Conservation (phyloP, 495 filamentous ascomycete genomes). For the Podospora fimiseda region DNA sequence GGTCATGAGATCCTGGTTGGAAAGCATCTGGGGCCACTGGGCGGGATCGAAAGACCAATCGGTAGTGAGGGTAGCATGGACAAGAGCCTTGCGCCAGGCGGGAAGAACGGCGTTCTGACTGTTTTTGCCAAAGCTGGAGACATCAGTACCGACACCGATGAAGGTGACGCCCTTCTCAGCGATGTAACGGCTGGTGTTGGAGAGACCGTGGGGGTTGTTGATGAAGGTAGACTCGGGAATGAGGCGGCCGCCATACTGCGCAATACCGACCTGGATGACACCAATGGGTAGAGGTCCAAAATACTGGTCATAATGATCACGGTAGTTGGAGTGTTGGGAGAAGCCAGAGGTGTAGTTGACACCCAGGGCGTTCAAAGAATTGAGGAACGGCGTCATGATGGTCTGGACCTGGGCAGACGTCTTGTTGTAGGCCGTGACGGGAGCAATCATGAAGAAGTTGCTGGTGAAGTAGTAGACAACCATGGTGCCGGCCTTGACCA, state of each 20-base stretch:
- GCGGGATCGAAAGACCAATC: slow-evolving; percentile 23
- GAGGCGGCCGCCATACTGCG: slow-evolving; percentile 55
- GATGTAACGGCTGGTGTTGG: slow-evolving; percentile 34
- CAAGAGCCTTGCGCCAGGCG: slow-evolving; percentile 26
- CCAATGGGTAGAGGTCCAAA: slow-evolving; percentile 34
- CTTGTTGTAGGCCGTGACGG: slow-evolving; percentile 33
- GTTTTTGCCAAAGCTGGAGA: slow-evolving; percentile 19
- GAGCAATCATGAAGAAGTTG: slow-evolving; percentile 40
- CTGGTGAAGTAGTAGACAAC: slow-evolving; percentile 45
- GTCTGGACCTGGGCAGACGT: slow-evolving; percentile 26
- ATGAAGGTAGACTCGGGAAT: slow-evolving; percentile 48
- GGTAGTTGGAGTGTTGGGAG: slow-evolving; percentile 36
- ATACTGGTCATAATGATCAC: slow-evolving; percentile 40
- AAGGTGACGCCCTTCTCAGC: slow-evolving; percentile 35
- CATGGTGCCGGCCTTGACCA: slow-evolving; percentile 24
- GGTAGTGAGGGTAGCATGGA: slow-evolving; percentile 21
- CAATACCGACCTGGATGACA: slow-evolving; percentile 40
- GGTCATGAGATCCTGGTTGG: slow-evolving; percentile 26
- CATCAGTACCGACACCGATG: slow-evolving; percentile 30
- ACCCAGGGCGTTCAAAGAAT: slow-evolving; percentile 26
- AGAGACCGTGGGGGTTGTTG: slow-evolving; percentile 25
- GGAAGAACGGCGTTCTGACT: slow-evolving; percentile 49
- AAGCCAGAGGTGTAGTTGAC: slow-evolving; percentile 20
- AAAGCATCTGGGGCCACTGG: slow-evolving; percentile 17
- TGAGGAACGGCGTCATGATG: slow-evolving; percentile 30